Conservation (phyloP, 163 green algal genomes). For the Scenedesmus sp. region DNA sequence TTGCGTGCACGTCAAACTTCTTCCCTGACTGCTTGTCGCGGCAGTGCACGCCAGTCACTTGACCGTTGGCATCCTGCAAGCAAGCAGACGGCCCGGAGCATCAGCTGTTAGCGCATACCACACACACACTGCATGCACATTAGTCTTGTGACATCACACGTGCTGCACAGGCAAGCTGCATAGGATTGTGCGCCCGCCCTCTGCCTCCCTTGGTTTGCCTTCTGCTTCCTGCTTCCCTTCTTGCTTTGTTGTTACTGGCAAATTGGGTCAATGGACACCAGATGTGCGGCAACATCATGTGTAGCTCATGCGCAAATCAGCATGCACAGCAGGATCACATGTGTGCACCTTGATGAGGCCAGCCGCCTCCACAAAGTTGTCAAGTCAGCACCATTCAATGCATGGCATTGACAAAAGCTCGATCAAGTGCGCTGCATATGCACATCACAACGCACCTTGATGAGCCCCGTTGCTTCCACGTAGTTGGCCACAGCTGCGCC, state of each 20-base stretch:
- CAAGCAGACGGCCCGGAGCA: background rate
- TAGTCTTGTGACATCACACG: too few species aligned
- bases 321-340: background rate
- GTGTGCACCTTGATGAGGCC: slow-evolving; percentile 84
- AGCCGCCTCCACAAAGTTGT: slow-evolving; percentile 87
- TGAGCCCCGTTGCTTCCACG: slow-evolving; percentile 77
- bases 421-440: background rate
- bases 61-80: slow-evolving; percentile 76
- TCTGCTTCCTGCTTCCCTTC: too few species aligned
- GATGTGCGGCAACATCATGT: too few species aligned
- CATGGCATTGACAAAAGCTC: background rate
- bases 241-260: too few species aligned
- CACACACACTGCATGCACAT: background rate
- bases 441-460: slow-evolving; percentile 76
- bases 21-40: slow-evolving; percentile 74
- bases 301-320: too few species aligned
- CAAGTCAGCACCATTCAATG: background rate
- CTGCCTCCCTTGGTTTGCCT: too few species aligned
- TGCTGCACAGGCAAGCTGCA: too few species aligned
- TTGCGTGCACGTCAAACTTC: slow-evolving; percentile 86
- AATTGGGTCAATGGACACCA: too few species aligned
- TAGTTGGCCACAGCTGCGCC: slow-evolving; percentile 94
- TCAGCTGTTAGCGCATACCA: background rate
- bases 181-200: too few species aligned
- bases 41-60: slow-evolving; percentile 79